Percentiles rank a stretch among this genome's conserved stretches.
These are phyloP conservation scores for Aspergillus tanneri DNA, from an alignment of 2,329 filamentous ascomycete genomes.

Conservation along the genomic window DNA sequence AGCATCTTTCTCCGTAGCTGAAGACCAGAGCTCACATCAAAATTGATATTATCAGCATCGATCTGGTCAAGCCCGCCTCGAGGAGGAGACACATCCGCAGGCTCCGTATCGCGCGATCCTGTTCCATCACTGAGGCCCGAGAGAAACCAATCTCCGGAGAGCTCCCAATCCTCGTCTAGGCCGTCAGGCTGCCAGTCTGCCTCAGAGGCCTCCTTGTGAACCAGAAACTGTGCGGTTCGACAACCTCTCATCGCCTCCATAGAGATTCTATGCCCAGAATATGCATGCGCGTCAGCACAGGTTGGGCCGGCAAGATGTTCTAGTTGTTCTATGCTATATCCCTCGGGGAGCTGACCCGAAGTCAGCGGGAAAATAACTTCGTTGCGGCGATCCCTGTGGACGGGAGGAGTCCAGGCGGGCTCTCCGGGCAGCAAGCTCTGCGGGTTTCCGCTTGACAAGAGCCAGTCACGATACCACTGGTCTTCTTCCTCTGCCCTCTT, in stretches of 20 bases:
- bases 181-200: conserved; percentile 2
- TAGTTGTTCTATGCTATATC: neutral
- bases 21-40: conserved; percentile 5
- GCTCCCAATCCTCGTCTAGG: conserved; percentile 12
- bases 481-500: neutral
- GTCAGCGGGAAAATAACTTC: neutral
- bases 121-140: conserved; percentile 16
- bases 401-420: neutral
- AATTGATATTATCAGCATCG: conserved; percentile 11
- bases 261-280: conserved; percentile 12
- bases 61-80: conserved; percentile 2
- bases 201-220: conserved; percentile 5
- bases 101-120: conserved; percentile 11
- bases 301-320: conserved; percentile 5
- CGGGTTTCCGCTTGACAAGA: neutral
- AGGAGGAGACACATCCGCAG: too few relatives aligned
- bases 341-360: neutral
- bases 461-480: conserved; percentile 6
- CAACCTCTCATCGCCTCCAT: conserved; percentile 16
- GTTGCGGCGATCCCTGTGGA: neutral
- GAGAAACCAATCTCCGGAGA: conserved; percentile 12
- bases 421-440: neutral
- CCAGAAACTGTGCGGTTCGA: conserved; percentile 17
- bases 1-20: neutral
- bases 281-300: conserved; percentile 1